Conservation (phyloP, 768 basidiomycete species). For the Obba rivulosa region DNA sequence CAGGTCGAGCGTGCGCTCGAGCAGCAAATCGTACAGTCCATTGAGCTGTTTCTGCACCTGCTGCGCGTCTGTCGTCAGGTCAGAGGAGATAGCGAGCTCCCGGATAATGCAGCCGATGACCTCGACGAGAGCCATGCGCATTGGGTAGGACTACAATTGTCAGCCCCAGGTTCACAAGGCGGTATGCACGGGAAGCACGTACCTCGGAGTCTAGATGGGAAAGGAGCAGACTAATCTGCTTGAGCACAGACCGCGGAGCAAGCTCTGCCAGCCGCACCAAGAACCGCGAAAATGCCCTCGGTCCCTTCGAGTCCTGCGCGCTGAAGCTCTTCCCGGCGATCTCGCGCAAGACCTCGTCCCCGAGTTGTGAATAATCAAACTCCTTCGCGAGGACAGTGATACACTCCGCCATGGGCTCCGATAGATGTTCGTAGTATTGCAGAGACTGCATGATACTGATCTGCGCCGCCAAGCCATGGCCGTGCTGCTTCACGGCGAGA, state of each 20-base stretch:
- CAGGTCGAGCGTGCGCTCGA: constrained; percentile 83
- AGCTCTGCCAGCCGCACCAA: constrained; percentile 76
- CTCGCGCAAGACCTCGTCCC: constrained; percentile 88
- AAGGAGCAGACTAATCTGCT: constrained; percentile 83
- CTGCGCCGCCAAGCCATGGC: constrained; percentile 78
- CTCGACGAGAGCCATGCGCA: constrained; percentile 93
- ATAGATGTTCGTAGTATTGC: constrained; percentile 91
- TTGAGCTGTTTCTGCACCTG: constrained; percentile 70
- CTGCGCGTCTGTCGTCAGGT: constrained; percentile 39
- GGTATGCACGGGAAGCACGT: constrained; percentile 9
- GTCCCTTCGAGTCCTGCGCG: constrained; percentile 81
- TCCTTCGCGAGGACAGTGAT: constrained; percentile 74
- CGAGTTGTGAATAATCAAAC: constrained; percentile 84
- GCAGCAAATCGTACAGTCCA: constrained; percentile 74
- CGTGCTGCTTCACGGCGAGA: constrained; percentile 86
- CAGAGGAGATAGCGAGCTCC: constrained; percentile 60
- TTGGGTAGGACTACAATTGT: constrained; percentile 74
- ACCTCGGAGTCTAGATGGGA: constrained; percentile 92
- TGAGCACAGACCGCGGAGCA: constrained; percentile 73
- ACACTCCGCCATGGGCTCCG: constrained; percentile 92
- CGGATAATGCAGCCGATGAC: constrained; percentile 80
- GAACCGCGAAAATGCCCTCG: constrained; percentile 81
- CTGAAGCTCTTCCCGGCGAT: constrained; percentile 74
- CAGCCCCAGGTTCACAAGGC: neutral
- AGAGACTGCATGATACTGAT: constrained; percentile 88